A percentile compares a stretch with the other conserved stretches of the same genome.
phyloP scores from a whole-genome alignment of 768 basidiomycete species.

The Amanita brunnescens region DNA sequence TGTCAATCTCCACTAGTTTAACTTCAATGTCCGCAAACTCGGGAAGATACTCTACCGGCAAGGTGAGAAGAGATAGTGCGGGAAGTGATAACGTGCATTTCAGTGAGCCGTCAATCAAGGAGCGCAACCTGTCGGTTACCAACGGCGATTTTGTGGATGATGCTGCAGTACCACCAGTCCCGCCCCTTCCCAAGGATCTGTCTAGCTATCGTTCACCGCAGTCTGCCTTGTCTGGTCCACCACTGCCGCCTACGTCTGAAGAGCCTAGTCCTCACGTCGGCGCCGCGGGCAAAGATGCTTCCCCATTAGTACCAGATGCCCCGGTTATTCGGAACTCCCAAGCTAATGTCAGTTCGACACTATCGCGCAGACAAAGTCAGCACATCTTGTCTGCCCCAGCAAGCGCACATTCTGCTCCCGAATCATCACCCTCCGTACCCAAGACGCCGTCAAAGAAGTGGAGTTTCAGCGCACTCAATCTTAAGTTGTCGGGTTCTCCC shows the following conservation, averaged over 20 bases:
- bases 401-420: slow-evolving; percentile 30
- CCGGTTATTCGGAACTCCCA: slow-evolving; percentile 45
- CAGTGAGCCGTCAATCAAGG: slow-evolving; percentile 55
- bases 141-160: slow-evolving; percentile 56
- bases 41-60: slow-evolving; percentile 61
- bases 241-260: slow-evolving; percentile 33
- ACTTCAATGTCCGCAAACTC: slow-evolving; percentile 71
- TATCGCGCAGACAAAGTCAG: slow-evolving; percentile 29
- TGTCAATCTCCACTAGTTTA: slow-evolving; percentile 68
- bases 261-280: slow-evolving; percentile 33
- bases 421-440: slow-evolving; percentile 36
- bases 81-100: slow-evolving; percentile 80
- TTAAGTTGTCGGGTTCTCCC: slow-evolving; percentile 61
- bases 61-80: slow-evolving; percentile 71
- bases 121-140: slow-evolving; percentile 54
- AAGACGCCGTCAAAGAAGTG: slow-evolving; percentile 94
- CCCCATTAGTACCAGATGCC: slow-evolving; percentile 16
- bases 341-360: slow-evolving; percentile 18
- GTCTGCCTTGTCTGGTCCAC: slow-evolving; percentile 43
- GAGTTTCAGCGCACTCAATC: slow-evolving; percentile 81
- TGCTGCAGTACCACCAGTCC: slow-evolving; percentile 79
- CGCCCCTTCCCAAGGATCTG: slow-evolving; percentile 85
- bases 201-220: slow-evolving; percentile 70
- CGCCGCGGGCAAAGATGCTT: slow-evolving; percentile 40
- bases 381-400: slow-evolving; percentile 26